Percentiles rank a stretch among this genome's conserved stretches.
Evolutionary conservation across 306 rosid genomes (phyloP).

Genomic region (Fragaria ananassa): DNA sequence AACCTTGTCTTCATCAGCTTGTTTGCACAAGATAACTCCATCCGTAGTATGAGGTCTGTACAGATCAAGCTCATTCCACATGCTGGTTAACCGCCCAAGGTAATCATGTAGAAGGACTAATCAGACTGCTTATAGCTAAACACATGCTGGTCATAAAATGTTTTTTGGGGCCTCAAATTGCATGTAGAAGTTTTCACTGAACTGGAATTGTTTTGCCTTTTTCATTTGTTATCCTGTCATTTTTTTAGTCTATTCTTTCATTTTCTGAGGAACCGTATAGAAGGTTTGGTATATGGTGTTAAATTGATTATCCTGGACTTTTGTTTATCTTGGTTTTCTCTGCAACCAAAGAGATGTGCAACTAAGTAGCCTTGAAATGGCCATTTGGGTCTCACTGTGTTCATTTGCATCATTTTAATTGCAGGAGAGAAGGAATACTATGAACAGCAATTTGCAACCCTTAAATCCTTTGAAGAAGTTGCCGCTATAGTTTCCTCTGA

Average conservation of each 20-base stretch:
- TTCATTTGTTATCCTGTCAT: not conserved
- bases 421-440: conserved; percentile 55
- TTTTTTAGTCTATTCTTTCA: not conserved
- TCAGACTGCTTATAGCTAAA: too few relatives aligned
- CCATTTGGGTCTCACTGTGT: not conserved
- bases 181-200: not conserved
- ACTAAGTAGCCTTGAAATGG: not conserved
- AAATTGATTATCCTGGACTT: not conserved
- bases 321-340: not conserved
- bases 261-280: not conserved
- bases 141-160: not conserved
- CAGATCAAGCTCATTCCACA: too few relatives aligned
- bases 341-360: not conserved
- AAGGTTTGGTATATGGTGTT: conserved; percentile 2
- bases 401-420: not conserved
- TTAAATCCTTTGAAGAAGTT: conserved; percentile 47
- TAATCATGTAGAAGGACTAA: too few relatives aligned
- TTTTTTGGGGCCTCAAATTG: not conserved
- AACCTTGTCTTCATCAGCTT: too few relatives aligned
- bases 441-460: conserved; percentile 40
- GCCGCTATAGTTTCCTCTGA: conserved; percentile 25
- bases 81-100: too few relatives aligned
- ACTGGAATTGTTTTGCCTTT: not conserved
- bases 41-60: too few relatives aligned
- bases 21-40: too few relatives aligned